phyloP scores from a whole-genome alignment of 2,329 filamentous ascomycete genomes.

The Aureobasidium zeae region DNA sequence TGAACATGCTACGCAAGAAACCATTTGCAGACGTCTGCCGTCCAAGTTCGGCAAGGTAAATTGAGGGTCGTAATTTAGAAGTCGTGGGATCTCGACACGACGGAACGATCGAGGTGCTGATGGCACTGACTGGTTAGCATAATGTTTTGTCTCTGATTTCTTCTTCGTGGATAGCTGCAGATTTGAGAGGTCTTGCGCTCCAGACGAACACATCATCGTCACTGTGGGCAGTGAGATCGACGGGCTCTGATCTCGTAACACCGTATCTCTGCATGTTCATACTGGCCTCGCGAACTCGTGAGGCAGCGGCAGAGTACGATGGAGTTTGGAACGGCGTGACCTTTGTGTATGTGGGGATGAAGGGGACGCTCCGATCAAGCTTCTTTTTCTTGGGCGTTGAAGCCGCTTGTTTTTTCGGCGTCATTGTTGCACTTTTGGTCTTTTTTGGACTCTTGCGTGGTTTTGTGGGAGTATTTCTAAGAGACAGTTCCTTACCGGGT shows the following conservation, averaged over 20 bases:
- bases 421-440: conserved; percentile 2
- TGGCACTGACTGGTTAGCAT: conserved; percentile 1
- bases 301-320: neutral
- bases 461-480: conserved; percentile 6
- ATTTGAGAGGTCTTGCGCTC: neutral
- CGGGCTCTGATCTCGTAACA: neutral
- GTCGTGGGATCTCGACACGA: conserved; percentile 18
- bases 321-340: neutral
- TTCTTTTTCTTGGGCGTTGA: conserved; percentile 15
- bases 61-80: conserved; percentile 14
- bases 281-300: neutral
- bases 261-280: conserved; percentile 9
- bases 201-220: neutral
- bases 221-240: conserved; percentile 16
- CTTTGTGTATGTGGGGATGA: too few relatives aligned
- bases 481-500: conserved; percentile 14
- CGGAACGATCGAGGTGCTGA: conserved; percentile 19
- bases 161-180: neutral
- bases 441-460: conserved; percentile 9
- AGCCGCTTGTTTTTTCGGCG: conserved; percentile 10
- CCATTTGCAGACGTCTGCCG: conserved; percentile 15
- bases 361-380: neutral
- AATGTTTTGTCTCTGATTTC: neutral
- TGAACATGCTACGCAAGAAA: conserved; percentile 46
- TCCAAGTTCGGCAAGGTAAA: conserved; percentile 12